phyloP scores from a whole-genome alignment of 192 early-diverging fungal species.

The Entomortierella lignicola region DNA sequence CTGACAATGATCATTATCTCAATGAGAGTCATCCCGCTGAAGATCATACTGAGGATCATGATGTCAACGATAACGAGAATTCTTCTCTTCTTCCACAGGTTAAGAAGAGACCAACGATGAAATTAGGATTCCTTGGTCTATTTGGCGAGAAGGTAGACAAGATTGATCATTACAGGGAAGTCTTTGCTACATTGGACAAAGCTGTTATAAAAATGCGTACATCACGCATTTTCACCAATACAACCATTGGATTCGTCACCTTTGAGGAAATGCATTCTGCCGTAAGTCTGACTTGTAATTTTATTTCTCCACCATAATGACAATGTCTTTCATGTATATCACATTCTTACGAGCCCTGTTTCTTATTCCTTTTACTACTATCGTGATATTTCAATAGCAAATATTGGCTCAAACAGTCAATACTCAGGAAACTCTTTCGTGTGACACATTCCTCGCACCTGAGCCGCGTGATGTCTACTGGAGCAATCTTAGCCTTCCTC shows the following conservation, averaged over 20 bases:
- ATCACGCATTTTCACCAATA: constrained; percentile 49
- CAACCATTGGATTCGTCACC: constrained; percentile 83
- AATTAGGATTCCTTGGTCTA: constrained; percentile 55
- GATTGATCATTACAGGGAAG: constrained; percentile 69
- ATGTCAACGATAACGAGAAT: background rate
- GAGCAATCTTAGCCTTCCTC: constrained; percentile 76
- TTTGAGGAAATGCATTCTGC: constrained; percentile 78
- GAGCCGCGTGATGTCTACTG: constrained; percentile 83
- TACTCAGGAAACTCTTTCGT: constrained; percentile 72
- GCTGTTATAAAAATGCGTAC: constrained; percentile 61
- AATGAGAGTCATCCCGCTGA: constrained; percentile 3
- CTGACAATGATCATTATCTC: constrained; percentile 8
- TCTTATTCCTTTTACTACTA: background rate
- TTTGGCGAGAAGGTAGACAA: constrained; percentile 74
- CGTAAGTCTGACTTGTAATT: constrained; percentile 43
- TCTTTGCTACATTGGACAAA: constrained; percentile 67
- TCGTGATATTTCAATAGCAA: constrained; percentile 54
- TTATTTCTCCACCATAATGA: no score
- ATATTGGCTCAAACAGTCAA: constrained; percentile 74
- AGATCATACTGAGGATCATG: background rate
- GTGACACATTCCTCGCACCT: constrained; percentile 71
- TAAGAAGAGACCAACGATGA: constrained; percentile 54
- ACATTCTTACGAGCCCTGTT: constrained; percentile 8
- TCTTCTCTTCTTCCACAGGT: constrained; percentile 5
- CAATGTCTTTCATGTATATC: no score